These are phyloP conservation scores for Xylaria nigripes DNA, from an alignment of 495 filamentous ascomycete genomes.

Conservation along the genomic window DNA sequence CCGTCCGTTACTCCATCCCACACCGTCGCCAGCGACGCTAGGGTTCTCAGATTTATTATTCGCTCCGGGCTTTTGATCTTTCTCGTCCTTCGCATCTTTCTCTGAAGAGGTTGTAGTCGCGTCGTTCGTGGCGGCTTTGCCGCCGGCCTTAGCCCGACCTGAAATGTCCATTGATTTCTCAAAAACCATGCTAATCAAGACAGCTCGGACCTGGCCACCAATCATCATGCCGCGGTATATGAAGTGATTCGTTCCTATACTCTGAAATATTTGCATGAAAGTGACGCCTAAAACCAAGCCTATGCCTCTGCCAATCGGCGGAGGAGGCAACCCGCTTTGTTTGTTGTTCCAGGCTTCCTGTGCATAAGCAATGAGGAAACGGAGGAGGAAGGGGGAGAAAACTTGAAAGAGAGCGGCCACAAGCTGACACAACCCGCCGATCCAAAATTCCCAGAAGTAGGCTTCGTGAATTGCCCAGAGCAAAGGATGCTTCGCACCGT, in stretches of 20 bases:
- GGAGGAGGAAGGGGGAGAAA: conserved; percentile 62
- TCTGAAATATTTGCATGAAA: conserved; percentile 65
- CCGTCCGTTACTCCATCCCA: conserved; percentile 83
- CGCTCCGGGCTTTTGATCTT: conserved; percentile 28
- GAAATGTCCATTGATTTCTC: conserved; percentile 79
- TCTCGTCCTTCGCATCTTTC: conserved; percentile 27
- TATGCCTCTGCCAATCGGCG: conserved; percentile 57
- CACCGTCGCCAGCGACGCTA: conserved; percentile 54
- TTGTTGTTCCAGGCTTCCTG: conserved; percentile 61
- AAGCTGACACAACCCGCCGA: conserved; percentile 73
- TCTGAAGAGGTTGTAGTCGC: conserved; percentile 23
- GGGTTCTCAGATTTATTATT: conserved; percentile 37
- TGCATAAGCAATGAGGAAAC: conserved; percentile 75
- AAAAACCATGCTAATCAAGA: conserved; percentile 66
- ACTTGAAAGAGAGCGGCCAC: conserved; percentile 60
- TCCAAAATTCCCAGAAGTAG: conserved; percentile 75
- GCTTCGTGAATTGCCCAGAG: conserved; percentile 79
- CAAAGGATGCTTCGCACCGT: conserved; percentile 66
- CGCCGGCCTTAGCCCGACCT: conserved; percentile 65
- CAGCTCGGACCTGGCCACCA: conserved; percentile 66
- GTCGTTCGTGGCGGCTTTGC: conserved; percentile 30
- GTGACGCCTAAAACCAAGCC: conserved; percentile 71
- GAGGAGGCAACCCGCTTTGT: conserved; percentile 41
- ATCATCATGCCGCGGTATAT: conserved; percentile 75
- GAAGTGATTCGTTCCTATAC: conserved; percentile 68